These are phyloP conservation scores for Capsicum baccatum DNA, from an alignment of 257 asterid species.

Conservation along the genomic window DNA sequence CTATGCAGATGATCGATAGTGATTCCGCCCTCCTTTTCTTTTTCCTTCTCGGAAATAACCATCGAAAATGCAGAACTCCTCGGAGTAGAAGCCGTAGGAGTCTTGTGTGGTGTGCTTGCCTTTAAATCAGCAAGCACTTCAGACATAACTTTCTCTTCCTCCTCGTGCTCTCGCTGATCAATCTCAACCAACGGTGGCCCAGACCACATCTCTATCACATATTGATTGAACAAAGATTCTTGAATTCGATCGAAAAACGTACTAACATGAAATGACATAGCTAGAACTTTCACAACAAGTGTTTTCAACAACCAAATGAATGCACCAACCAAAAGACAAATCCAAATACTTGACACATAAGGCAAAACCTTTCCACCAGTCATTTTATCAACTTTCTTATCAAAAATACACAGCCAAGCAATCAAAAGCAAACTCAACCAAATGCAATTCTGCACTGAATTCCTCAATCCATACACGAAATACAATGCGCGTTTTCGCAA, in stretches of 20 bases:
- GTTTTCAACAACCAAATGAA: constrained; percentile 83
- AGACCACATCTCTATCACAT: constrained; percentile 67
- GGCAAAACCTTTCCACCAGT: constrained; percentile 53
- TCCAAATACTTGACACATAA: constrained; percentile 71
- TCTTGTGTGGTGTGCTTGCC: constrained; percentile 64
- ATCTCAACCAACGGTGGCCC: constrained; percentile 76
- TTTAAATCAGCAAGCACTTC: constrained; percentile 77
- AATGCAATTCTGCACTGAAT: constrained; percentile 80
- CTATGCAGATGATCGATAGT: constrained; percentile 73
- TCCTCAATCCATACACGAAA: constrained; percentile 84
- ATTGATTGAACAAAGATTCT: constrained; percentile 79
- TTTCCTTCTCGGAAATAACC: constrained; percentile 56
- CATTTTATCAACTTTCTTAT: constrained; percentile 54
- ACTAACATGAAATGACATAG: constrained; percentile 82
- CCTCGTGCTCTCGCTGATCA: constrained; percentile 57
- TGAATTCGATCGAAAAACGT: constrained; percentile 85
- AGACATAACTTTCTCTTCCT: constrained; percentile 69
- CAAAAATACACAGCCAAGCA: constrained; percentile 81
- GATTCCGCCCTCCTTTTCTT: constrained; percentile 51
- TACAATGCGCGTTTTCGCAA: constrained; percentile 74
- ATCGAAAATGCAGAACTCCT: constrained; percentile 61
- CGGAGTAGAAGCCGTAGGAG: constrained; percentile 43
- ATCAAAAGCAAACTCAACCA: constrained; percentile 81
- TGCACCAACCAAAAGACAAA: constrained; percentile 80
- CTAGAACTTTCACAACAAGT: constrained; percentile 77